Evolutionary conservation across 805 yeast genomes (phyloP).

Genomic region (Kodamaea kaohsiungensis): DNA sequence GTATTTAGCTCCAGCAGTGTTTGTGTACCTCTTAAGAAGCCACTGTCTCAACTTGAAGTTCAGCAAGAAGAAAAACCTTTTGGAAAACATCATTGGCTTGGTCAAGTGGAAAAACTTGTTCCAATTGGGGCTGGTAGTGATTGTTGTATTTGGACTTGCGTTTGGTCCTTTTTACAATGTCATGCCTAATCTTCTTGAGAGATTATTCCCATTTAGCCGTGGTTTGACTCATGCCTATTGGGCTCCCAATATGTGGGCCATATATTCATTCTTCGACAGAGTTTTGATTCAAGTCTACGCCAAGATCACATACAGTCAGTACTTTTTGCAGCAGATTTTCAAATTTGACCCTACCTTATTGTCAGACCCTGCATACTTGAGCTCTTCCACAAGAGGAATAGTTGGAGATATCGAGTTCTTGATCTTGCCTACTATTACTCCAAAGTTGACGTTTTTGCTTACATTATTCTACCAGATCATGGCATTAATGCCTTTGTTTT

Average conservation of each 20-base stretch:
- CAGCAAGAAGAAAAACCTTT: conserved; percentile 22
- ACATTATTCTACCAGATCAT: conserved; percentile 84
- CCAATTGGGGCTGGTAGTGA: conserved; percentile 63
- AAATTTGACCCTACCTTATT: conserved; percentile 49
- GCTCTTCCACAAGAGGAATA: conserved; percentile 70
- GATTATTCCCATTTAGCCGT: conserved; percentile 91
- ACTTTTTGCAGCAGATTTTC: conserved; percentile 32
- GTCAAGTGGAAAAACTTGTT: conserved; percentile 58
- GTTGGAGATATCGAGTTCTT: conserved; percentile 89
- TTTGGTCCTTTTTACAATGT: conserved; percentile 78
- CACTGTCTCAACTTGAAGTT: conserved; percentile 58
- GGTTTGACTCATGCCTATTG: conserved; percentile 98
- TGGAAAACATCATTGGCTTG: conserved; percentile 33
- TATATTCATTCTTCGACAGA: conserved; percentile 83
- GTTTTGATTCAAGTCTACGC: conserved; percentile 51
- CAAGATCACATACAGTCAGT: conserved; percentile 32
- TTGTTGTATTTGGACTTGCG: conserved; percentile 62
- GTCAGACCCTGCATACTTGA: conserved; percentile 28
- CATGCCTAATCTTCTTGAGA: conserved; percentile 59
- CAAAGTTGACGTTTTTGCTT: conserved; percentile 71
- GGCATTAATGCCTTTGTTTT: conserved; percentile 67
- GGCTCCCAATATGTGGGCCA: conserved; percentile 98
- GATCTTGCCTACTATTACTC: conserved; percentile 78
- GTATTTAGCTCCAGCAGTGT: conserved; percentile 92
- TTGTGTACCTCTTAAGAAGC: conserved; percentile 70